phyloP scores from a whole-genome alignment of 2,329 filamentous ascomycete species.

The Bipolaris zeicola region DNA sequence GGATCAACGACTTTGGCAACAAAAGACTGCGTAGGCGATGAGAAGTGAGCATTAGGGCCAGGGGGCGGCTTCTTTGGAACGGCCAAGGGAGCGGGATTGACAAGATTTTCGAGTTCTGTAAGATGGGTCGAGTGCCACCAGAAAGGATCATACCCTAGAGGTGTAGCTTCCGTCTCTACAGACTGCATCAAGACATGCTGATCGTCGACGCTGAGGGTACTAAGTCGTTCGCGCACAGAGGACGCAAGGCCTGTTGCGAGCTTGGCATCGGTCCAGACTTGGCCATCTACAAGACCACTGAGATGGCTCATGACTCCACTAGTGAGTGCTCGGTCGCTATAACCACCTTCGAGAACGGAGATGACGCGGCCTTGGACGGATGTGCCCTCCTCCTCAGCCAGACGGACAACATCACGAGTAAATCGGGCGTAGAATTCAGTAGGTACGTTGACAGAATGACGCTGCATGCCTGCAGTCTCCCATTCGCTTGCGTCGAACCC shows the following conservation, averaged over 20 bases:
- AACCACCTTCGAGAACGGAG: conserved; percentile 94
- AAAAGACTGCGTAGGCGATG: conserved; percentile 85
- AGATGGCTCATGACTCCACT: conserved; percentile 91
- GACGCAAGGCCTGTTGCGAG: conserved; percentile 57
- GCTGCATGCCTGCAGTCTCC: conserved; percentile 91
- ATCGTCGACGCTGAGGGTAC: conserved; percentile 46
- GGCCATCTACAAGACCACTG: conserved; percentile 74
- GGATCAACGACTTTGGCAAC: conserved; percentile 77
- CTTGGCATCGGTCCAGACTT: conserved; percentile 37
- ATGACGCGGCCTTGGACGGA: conserved; percentile 83
- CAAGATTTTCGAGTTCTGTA: conserved; percentile 41
- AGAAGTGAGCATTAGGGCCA: conserved; percentile 72
- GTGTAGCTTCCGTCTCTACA: conserved; percentile 24
- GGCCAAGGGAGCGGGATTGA: conserved; percentile 40
- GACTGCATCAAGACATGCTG: conserved; percentile 25
- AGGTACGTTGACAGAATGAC: conserved; percentile 93
- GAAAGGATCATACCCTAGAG: conserved; percentile 45
- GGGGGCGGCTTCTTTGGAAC: conserved; percentile 66
- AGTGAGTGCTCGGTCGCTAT: conserved; percentile 87
- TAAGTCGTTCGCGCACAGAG: conserved; percentile 63
- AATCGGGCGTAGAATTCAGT: conserved; percentile 96
- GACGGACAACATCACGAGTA: conserved; percentile 79
- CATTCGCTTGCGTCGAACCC: conserved; percentile 97
- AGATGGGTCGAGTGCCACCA: conserved; percentile 53
- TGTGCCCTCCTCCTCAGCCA: conserved; percentile 80